Conservation (phyloP, 2,329 filamentous ascomycete species). For the Hypocrella siamensis region DNA sequence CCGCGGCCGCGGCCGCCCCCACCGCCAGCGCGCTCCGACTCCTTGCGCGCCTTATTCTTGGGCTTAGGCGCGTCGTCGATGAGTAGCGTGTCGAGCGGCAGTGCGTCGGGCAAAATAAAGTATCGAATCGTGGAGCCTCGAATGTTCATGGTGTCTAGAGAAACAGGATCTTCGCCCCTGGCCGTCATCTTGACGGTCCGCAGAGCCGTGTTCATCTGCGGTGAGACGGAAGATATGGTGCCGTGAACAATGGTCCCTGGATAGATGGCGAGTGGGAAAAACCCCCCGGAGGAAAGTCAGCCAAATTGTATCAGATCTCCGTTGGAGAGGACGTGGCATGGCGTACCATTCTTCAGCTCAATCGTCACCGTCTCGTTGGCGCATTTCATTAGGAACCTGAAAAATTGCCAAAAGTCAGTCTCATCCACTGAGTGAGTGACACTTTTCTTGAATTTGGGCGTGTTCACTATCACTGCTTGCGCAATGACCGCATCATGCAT, state of each 20-base stretch:
- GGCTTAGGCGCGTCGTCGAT: slow-evolving; percentile 96
- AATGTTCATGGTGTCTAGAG: slow-evolving; percentile 90
- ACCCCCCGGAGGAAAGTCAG: neutral
- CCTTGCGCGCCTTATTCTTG: slow-evolving; percentile 99
- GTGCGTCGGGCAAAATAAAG: slow-evolving; percentile 87
- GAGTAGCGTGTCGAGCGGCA: slow-evolving; percentile 86
- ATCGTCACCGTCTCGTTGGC: slow-evolving; percentile 97
- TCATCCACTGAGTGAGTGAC: too few relatives aligned
- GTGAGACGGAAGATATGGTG: slow-evolving; percentile 91
- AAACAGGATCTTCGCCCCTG: slow-evolving; percentile 72
- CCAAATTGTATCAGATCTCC: neutral
- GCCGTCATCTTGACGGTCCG: slow-evolving; percentile 94
- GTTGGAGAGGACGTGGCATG: neutral
- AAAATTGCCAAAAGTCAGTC: neutral
- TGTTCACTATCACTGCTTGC: too few relatives aligned
- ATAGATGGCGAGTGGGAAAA: slow-evolving; percentile 1
- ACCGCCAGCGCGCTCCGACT: slow-evolving; percentile 46
- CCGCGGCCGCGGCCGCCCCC: slow-evolving; percentile 32
- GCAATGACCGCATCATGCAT: slow-evolving; percentile 22
- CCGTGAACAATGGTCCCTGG: slow-evolving; percentile 88
- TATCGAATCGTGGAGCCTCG: slow-evolving; percentile 93
- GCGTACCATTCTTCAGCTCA: slow-evolving; percentile 88
- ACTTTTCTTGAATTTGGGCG: too few relatives aligned
- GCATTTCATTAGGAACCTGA: slow-evolving; percentile 97
- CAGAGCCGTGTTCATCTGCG: slow-evolving; percentile 96